These are phyloP conservation scores for Penicillium sp. DNA, from an alignment of 2,329 filamentous ascomycete genomes.

Conservation along the genomic window DNA sequence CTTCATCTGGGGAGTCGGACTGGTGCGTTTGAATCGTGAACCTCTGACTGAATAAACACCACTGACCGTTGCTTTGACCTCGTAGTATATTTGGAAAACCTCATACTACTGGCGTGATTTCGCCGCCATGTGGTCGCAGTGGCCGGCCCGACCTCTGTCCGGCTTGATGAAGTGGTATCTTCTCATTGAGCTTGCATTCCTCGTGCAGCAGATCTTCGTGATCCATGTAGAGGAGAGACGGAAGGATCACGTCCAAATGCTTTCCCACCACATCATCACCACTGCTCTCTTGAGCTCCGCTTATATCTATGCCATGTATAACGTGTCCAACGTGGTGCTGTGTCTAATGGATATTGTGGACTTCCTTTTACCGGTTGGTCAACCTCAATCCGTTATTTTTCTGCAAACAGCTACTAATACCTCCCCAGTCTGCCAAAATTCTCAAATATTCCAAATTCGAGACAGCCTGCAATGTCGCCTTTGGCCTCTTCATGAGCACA, in stretches of 20 bases:
- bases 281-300: slow-evolving; percentile 74
- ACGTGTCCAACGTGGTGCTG: slow-evolving; percentile 83
- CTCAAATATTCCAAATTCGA: slow-evolving; percentile 84
- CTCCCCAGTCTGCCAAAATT: slow-evolving; percentile 74
- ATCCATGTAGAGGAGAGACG: slow-evolving; percentile 91
- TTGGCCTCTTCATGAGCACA: slow-evolving; percentile 78
- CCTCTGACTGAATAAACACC: not conserved
- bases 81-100: slow-evolving; percentile 73
- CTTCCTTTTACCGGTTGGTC: slow-evolving; percentile 75
- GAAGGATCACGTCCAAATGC: slow-evolving; percentile 96
- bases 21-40: slow-evolving; percentile 57
- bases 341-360: slow-evolving; percentile 94
- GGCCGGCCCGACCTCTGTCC: slow-evolving; percentile 73
- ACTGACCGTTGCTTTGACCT: slow-evolving; percentile 8
- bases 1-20: slow-evolving; percentile 77
- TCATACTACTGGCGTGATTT: slow-evolving; percentile 78
- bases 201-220: slow-evolving; percentile 89
- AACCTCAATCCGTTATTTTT: not conserved
- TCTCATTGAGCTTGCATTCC: slow-evolving; percentile 85
- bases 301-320: slow-evolving; percentile 83
- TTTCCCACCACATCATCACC: slow-evolving; percentile 90
- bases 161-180: slow-evolving; percentile 85
- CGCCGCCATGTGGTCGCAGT: slow-evolving; percentile 76
- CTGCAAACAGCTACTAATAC: slow-evolving; percentile 3
- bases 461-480: slow-evolving; percentile 74